phyloP scores from a whole-genome alignment of 2,329 filamentous ascomycete species.

The Zasmidium angulare region DNA sequence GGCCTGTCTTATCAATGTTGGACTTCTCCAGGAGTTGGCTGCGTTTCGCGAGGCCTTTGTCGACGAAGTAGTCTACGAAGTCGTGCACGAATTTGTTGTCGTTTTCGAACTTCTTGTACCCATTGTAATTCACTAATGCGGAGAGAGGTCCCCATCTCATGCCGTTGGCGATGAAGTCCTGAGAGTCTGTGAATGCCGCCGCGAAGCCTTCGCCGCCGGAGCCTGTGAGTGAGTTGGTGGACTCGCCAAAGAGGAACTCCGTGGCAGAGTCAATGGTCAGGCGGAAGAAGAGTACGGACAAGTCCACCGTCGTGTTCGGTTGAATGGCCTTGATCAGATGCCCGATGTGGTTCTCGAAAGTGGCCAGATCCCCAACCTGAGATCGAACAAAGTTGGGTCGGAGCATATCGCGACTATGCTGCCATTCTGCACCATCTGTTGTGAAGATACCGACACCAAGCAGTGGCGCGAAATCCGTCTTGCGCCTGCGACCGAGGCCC shows the following conservation, averaged over 20 bases:
- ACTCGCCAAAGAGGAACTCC: constrained; percentile 65
- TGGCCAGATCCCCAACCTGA: constrained; percentile 54
- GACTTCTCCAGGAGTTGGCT: constrained; percentile 33
- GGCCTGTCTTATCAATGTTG: constrained; percentile 30
- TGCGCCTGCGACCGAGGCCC: constrained; percentile 38
- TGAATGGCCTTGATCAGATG: constrained; percentile 61
- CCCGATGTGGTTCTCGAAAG: constrained; percentile 61
- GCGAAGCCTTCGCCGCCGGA: constrained; percentile 32
- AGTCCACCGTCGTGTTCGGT: constrained; percentile 54
- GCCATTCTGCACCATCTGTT: constrained; percentile 42
- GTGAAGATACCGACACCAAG: constrained; percentile 49
- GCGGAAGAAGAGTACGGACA: constrained; percentile 64
- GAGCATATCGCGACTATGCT: constrained; percentile 46
- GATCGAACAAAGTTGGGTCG: constrained; percentile 55
- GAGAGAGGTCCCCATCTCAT: constrained; percentile 26
- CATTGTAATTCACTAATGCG: constrained; percentile 21
- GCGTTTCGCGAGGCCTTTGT: constrained; percentile 41
- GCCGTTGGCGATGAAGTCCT: constrained; percentile 30
- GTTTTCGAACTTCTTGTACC: constrained; percentile 39
- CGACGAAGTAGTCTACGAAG: constrained; percentile 52
- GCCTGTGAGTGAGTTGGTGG: constrained; percentile 31
- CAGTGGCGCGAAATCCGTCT: constrained; percentile 39
- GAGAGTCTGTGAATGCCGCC: constrained; percentile 32
- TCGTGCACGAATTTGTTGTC: constrained; percentile 43
- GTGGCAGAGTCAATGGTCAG: constrained; percentile 68